Percentiles rank a stretch among this genome's conserved stretches.
Conservation (phyloP, 192 early-diverging fungal genomes). For the Gaertneriomyces semiglobifer region DNA sequence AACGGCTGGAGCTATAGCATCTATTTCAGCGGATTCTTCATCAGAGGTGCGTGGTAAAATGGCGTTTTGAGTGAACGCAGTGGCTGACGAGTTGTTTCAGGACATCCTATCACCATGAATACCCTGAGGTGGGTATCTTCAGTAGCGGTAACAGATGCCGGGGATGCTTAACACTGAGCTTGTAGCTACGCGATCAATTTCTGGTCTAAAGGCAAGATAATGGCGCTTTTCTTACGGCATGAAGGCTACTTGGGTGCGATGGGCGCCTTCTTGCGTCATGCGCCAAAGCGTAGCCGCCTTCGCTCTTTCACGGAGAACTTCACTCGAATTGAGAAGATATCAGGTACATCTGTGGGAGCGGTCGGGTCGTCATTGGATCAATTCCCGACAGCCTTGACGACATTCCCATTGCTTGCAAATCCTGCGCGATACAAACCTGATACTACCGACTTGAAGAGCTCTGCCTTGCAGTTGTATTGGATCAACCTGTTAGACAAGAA, state of each 20-base stretch:
- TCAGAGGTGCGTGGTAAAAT: slow-evolving; percentile 60
- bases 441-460: slow-evolving; percentile 59
- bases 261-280: slow-evolving; percentile 73
- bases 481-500: slow-evolving; percentile 68
- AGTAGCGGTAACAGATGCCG: background rate
- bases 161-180: background rate
- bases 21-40: slow-evolving; percentile 98
- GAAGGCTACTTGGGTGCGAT: slow-evolving; percentile 95
- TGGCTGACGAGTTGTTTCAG: slow-evolving; percentile 22
- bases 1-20: slow-evolving; percentile 54
- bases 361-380: slow-evolving; percentile 64
- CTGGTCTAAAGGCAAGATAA: slow-evolving; percentile 94
- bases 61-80: no score
- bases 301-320: slow-evolving; percentile 85
- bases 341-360: slow-evolving; percentile 50
- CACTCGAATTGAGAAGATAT: slow-evolving; percentile 55
- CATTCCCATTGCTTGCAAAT: slow-evolving; percentile 62
- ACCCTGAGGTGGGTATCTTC: slow-evolving; percentile 62
- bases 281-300: slow-evolving; percentile 22
- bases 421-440: slow-evolving; percentile 61
- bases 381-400: slow-evolving; percentile 44
- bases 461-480: slow-evolving; percentile 68
- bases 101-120: slow-evolving; percentile 96
- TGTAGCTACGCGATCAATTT: slow-evolving; percentile 85
- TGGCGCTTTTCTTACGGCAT: slow-evolving; percentile 92